phyloP scores from a whole-genome alignment of 306 rosid species.

The Medicago arabica region DNA sequence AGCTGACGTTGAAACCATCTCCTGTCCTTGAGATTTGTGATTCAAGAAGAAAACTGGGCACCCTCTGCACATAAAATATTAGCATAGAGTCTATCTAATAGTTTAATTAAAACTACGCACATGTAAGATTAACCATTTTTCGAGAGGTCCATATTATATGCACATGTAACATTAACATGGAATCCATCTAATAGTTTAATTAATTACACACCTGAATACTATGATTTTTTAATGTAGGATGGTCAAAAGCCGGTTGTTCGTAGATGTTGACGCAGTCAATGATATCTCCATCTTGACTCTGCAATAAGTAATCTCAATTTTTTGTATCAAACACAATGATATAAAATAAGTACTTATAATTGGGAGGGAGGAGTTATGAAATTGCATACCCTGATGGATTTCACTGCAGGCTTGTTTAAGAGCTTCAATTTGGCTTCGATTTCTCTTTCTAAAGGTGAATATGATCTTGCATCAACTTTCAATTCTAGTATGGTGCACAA shows the following conservation, averaged over 20 bases:
- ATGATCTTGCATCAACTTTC: conserved; percentile 26
- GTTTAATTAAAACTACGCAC: too few species aligned
- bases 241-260: conserved; percentile 65
- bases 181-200: too few species aligned
- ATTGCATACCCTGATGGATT: conserved; percentile 54
- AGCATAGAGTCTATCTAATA: too few species aligned
- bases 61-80: conserved; percentile 41
- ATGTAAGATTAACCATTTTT: too few species aligned
- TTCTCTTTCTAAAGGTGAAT: conserved; percentile 18
- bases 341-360: background rate
- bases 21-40: conserved; percentile 21
- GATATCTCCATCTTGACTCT: conserved; percentile 74
- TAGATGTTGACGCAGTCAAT: conserved; percentile 60
- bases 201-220: conserved; percentile 40
- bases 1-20: background rate
- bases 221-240: conserved; percentile 61
- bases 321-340: too few species aligned
- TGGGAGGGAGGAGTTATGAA: background rate
- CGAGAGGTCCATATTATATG: too few species aligned
- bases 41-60: conserved; percentile 41
- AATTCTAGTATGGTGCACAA: background rate
- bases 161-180: too few species aligned
- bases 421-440: conserved; percentile 53
- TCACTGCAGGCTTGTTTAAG: conserved; percentile 57
- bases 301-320: background rate